Base-by-base conservation (phyloP, 805 yeast genomes). In the Wickerhamiella spandovensis region DNA sequence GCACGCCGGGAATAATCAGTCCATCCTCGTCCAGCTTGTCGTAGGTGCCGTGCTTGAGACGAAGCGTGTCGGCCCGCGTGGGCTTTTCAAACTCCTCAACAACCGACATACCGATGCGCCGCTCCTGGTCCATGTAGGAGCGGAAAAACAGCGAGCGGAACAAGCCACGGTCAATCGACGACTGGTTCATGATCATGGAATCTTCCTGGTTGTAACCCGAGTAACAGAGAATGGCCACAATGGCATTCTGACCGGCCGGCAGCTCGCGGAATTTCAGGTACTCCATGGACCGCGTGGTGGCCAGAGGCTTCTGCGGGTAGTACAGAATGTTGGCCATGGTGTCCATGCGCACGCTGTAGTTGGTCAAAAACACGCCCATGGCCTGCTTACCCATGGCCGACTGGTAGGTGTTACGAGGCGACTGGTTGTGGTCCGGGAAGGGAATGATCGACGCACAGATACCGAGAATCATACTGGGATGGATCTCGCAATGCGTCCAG, bases 301-400 rank as follows among this genome's bases (percentile, higher is more conserved):
- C 98, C 65, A 92, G 73, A 15, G 98, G 98, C 67, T 92, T 92
- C 66, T 92, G 98, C 41, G 98, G 98, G 64, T 92, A 92, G 65
- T 92, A 92, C 58, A 92, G 74, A 60, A 92, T 90, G 64, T 92
- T 92, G 9, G 98, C 97, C 98, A 92, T 92, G 1, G 98, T 92
- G 69, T 92, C 98, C 98, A 92, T 92, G 71, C 98, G 85, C 48
- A 90, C 95, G 52, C 82, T 78, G 67, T 90, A 92, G 64, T 92
- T 92, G 4, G 98, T 92, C 61, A 90, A 75, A 68, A 85, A 90
- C 9, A 92, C 97, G 65, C 98, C 98, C 98, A 92, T 92, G 51
- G 98, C 98, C 72, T 92, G 98, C 70, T 92, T 92, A 79, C 98
- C 98, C 98, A 92, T 92, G 56, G 98, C 98, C 66, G 96, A 89